phyloP scores from a whole-genome alignment of 2,329 filamentous ascomycete genomes.

The Microcyclospora pomicola region DNA sequence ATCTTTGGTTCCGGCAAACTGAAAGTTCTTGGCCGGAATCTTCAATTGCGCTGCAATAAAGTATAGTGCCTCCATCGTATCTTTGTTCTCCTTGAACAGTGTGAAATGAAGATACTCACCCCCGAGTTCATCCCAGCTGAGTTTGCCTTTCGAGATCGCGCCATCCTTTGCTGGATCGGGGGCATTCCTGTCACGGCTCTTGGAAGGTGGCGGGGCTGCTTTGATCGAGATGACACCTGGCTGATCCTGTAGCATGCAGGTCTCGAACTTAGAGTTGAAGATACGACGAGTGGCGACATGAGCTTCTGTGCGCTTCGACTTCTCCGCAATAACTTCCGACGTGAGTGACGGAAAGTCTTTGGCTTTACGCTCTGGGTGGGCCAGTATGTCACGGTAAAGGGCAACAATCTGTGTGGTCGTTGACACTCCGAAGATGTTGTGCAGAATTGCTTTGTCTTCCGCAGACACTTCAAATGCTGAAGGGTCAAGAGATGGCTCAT shows the following conservation, averaged over 20 bases:
- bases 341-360: slow-evolving; percentile 41
- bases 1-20: slow-evolving; percentile 85
- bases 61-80: slow-evolving; percentile 81
- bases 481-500: neutral
- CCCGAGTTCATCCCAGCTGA: slow-evolving; percentile 52
- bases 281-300: slow-evolving; percentile 60
- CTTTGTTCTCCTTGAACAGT: slow-evolving; percentile 91
- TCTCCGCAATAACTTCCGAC: slow-evolving; percentile 44
- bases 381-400: slow-evolving; percentile 41
- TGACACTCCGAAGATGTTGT: slow-evolving; percentile 38
- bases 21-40: slow-evolving; percentile 52
- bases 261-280: slow-evolving; percentile 67
- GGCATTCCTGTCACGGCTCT: slow-evolving; percentile 10
- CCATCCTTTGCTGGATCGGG: slow-evolving; percentile 7
- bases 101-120: slow-evolving; percentile 82
- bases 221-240: slow-evolving; percentile 48
- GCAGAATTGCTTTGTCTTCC: slow-evolving; percentile 25
- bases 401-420: slow-evolving; percentile 37
- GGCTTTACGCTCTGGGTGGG: slow-evolving; percentile 41
- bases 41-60: slow-evolving; percentile 63
- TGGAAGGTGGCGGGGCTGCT: slow-evolving; percentile 21
- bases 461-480: slow-evolving; percentile 12
- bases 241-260: slow-evolving; percentile 58
- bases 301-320: slow-evolving; percentile 46
- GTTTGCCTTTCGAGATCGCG: slow-evolving; percentile 24